Percentiles rank a stretch among this genome's conserved stretches.
Conservation (phyloP, 1,284 basidiomycete species). For the Irpex rosettiformis region DNA sequence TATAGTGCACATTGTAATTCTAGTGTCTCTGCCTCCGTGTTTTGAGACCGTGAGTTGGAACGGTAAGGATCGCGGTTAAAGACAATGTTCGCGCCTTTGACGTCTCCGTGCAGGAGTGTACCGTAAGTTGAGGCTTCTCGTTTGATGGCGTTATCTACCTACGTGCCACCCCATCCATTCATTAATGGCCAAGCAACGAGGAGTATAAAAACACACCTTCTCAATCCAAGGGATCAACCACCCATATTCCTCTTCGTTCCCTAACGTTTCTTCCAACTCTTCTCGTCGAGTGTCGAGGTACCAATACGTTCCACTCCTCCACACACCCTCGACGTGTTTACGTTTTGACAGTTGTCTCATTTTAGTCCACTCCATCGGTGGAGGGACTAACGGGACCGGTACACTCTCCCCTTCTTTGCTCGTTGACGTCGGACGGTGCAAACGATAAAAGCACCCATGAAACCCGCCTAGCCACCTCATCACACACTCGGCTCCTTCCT, state of each 20-base stretch:
- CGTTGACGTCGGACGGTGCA: conserved; percentile 5
- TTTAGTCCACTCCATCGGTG: not conserved
- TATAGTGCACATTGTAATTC: conserved; percentile 18
- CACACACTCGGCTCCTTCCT: conserved; percentile 13
- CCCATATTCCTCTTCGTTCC: conserved; percentile 10
- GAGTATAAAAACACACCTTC: conserved; percentile 9
- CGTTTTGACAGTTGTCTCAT: not conserved
- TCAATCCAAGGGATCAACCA: conserved; percentile 20
- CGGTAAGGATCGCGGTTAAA: conserved; percentile 16
- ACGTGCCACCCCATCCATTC: not conserved
- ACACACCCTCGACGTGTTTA: conserved; percentile 12
- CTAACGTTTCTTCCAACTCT: conserved; percentile 15
- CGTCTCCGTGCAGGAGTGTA: conserved; percentile 20
- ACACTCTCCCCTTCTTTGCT: not conserved
- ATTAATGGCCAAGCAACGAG: not conserved
- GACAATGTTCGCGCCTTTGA: conserved; percentile 19
- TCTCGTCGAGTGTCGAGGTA: conserved; percentile 19
- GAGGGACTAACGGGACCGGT: not conserved
- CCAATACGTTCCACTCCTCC: conserved; percentile 20
- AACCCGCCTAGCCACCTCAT: conserved; percentile 18
- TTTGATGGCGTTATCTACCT: conserved; percentile 18
- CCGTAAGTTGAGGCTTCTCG: conserved; percentile 11
- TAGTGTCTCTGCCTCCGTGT: not conserved
- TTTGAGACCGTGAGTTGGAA: not conserved
- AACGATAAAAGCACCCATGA: conserved; percentile 14